A percentile compares a stretch with the other conserved stretches of the same genome.
Conservation (phyloP, 495 filamentous ascomycete species). For the Glutinoglossum americanum region DNA sequence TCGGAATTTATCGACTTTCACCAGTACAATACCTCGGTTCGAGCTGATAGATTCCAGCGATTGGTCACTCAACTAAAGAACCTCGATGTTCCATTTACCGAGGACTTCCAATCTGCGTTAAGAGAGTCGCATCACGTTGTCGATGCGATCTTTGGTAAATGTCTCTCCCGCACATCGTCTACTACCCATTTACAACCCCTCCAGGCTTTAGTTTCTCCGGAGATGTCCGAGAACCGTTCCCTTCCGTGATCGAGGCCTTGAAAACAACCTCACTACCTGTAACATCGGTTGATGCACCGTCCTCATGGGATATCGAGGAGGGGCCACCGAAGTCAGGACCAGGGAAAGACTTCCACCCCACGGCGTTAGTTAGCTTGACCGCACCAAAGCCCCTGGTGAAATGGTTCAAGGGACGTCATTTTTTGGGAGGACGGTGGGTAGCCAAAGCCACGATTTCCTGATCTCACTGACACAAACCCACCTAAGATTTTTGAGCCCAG, state of each 20-base stretch:
- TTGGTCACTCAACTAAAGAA: slow-evolving; percentile 64
- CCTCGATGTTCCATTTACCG: slow-evolving; percentile 64
- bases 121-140: slow-evolving; percentile 54
- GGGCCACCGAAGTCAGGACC: slow-evolving; percentile 64
- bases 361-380: slow-evolving; percentile 65
- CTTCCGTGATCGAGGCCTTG: slow-evolving; percentile 53
- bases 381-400: slow-evolving; percentile 86
- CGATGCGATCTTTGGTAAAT: slow-evolving; percentile 77
- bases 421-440: slow-evolving; percentile 71
- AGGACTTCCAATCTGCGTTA: slow-evolving; percentile 50
- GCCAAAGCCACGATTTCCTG: slow-evolving; percentile 24
- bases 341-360: slow-evolving; percentile 59
- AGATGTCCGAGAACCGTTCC: slow-evolving; percentile 76
- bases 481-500: slow-evolving; percentile 50
- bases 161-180: not conserved
- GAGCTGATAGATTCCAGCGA: slow-evolving; percentile 25
- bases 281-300: slow-evolving; percentile 77
- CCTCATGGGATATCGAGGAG: slow-evolving; percentile 75
- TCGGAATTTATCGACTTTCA: not conserved
- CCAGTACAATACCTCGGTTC: not conserved
- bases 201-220: slow-evolving; percentile 88
- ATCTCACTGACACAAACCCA: slow-evolving; percentile 6
- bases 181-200: slow-evolving; percentile 4
- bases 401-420: slow-evolving; percentile 68
- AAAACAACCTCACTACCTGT: slow-evolving; percentile 52